These are phyloP conservation scores for Stachybotrys chlorohalonatus DNA, from an alignment of 2,329 filamentous ascomycete genomes.

Conservation along the genomic window DNA sequence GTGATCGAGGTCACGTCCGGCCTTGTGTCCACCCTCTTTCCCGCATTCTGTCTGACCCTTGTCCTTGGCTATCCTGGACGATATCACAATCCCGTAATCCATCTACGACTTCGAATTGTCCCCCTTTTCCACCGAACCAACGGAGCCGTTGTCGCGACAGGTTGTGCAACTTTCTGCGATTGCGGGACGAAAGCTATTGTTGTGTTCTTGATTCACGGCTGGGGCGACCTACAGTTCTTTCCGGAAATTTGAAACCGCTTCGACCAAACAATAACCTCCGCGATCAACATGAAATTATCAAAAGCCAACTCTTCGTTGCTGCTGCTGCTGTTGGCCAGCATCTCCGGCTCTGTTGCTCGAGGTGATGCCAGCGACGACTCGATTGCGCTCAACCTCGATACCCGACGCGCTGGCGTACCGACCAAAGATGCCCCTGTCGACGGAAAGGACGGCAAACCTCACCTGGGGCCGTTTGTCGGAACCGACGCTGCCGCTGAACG, in stretches of 20 bases:
- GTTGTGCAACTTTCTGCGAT: background rate
- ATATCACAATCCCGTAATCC: background rate
- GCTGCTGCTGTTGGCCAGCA: slow-evolving; percentile 47
- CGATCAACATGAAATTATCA: slow-evolving; percentile 49
- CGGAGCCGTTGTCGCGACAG: background rate
- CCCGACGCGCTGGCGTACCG: slow-evolving; percentile 24
- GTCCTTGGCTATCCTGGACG: background rate
- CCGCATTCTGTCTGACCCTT: background rate
- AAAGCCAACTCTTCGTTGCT: slow-evolving; percentile 45
- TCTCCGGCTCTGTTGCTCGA: slow-evolving; percentile 18
- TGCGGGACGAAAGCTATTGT: background rate
- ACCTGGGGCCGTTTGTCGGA: slow-evolving; percentile 73
- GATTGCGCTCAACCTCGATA: slow-evolving; percentile 17
- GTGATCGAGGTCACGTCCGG: no score
- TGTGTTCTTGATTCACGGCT: background rate
- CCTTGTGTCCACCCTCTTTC: background rate
- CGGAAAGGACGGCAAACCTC: slow-evolving; percentile 87
- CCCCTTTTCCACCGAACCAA: background rate
- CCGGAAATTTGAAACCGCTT: no score
- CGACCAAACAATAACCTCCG: no score
- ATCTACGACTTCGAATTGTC: background rate
- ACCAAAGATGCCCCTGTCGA: slow-evolving; percentile 81
- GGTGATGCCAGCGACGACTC: slow-evolving; percentile 7
- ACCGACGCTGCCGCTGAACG: slow-evolving; percentile 29
- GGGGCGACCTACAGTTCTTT: background rate